Evolutionary conservation across 192 early-diverging fungal genomes (phyloP), one percentile per base, ranked within the genome.

Genomic region (Rhizophagus sp.): DNA sequence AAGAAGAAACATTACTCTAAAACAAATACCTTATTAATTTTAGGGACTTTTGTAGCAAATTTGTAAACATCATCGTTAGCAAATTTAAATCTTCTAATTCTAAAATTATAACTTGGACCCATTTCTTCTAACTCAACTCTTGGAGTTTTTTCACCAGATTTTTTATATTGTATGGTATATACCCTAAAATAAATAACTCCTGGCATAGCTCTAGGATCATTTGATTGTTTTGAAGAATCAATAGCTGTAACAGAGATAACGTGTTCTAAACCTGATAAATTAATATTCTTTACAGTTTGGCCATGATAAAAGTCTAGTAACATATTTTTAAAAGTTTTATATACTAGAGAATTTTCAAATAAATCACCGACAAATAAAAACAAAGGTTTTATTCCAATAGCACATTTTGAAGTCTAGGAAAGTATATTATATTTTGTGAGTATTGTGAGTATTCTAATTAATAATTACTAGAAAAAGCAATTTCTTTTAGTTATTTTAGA

Each of bases 81-180:
- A 25, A 91, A 85, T 44, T 87, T 86, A 47, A 89, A 89, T 76
- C 98, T 89, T 61, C 96, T 89, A 47, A 97, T 82, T 12, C 82
- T 87, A 79, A 98, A 91, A 73, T 98, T 96, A 76, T 95, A 82
- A 39, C 90, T 84, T 1, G 98, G 98, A 7, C 98, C 98, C 95
- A 98, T 97, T 81, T 98, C 95, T 71, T 91, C 88, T 63, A 98
- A 84, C 88, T 99, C 96, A 19, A 99, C 92, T 66, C 96, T 86
- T 15, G 98, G 98, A 76, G 93, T 85, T 81, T 93, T 91, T 61
- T 89, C 88, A 24, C 95, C 97, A 24, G 91, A 93, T 79, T 98
- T 97, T 84, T 96, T 97, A 88, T 97, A 84, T 33, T 90, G 84
- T 30, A 94, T 89, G 22, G 92, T 94, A 82, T 97, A 98, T 9